phyloP scores from a whole-genome alignment of 306 rosid genomes.

The Dryas alaskensis region DNA sequence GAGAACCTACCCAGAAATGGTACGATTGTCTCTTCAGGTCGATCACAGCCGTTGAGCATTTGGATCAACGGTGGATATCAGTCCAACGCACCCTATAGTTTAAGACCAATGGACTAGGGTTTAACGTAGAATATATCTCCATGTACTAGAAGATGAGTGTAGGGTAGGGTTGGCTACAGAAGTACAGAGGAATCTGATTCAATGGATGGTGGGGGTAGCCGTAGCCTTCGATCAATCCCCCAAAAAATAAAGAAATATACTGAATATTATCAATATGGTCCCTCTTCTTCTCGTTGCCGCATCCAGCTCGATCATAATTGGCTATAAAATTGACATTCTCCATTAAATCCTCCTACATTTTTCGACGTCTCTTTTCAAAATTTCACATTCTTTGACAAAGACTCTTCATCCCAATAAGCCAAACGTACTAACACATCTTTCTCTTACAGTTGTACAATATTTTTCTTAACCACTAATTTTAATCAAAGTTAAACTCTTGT shows the following conservation, averaged over 20 bases:
- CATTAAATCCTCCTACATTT: conserved; percentile 1
- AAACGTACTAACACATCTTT: background rate
- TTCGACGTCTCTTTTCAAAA: conserved; percentile 12
- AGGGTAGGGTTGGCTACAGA: too few species aligned
- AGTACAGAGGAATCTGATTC: conserved; percentile 34
- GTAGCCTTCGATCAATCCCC: conserved; percentile 22
- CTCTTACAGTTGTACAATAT: too few species aligned
- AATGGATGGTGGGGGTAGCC: conserved; percentile 15
- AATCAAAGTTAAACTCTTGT: too few species aligned
- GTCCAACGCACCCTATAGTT: too few species aligned
- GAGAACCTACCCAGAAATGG: background rate
- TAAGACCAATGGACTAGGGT: too few species aligned
- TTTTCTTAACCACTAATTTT: too few species aligned
- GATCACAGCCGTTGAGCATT: too few species aligned
- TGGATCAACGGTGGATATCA: too few species aligned
- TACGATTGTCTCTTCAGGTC: too few species aligned
- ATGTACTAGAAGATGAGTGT: too few species aligned
- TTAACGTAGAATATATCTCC: too few species aligned
- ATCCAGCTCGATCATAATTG: conserved; percentile 29
- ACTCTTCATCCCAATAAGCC: conserved; percentile 6
- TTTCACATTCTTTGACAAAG: conserved; percentile 25
- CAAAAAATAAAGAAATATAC: conserved; percentile 18
- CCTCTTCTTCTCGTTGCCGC: conserved; percentile 46
- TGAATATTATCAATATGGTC: conserved; percentile 18
- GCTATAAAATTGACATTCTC: conserved; percentile 35